Conservation (phyloP, 306 rosid genomes). For the Pyrus betulifolia region DNA sequence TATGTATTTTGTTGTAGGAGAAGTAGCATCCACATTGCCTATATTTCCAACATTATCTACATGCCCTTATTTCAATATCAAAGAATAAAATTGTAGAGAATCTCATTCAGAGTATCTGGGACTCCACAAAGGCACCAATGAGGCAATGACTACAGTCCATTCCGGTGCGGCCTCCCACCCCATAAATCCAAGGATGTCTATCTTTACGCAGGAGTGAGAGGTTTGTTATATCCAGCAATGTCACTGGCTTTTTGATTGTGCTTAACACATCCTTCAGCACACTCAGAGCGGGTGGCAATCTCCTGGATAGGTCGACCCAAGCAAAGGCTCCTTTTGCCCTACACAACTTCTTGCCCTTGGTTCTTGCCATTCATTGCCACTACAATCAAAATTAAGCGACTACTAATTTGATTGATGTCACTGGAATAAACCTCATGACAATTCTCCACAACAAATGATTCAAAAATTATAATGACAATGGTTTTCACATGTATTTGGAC, state of each 20-base stretch:
- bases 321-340: constrained; percentile 41
- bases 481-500: too few species aligned
- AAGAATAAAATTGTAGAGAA: constrained; percentile 59
- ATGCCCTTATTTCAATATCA: not conserved
- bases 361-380: constrained; percentile 73
- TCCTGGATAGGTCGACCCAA: constrained; percentile 60
- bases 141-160: constrained; percentile 44
- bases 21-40: too few species aligned
- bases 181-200: constrained; percentile 79
- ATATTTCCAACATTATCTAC: too few species aligned
- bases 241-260: constrained; percentile 50
- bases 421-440: not conserved
- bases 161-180: constrained; percentile 33
- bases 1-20: too few species aligned
- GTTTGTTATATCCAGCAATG: constrained; percentile 61
- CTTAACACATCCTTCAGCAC: constrained; percentile 51
- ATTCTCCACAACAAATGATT: not conserved
- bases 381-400: not conserved
- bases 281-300: constrained; percentile 57
- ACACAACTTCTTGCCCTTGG: constrained; percentile 57
- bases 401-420: not conserved
- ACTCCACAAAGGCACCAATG: constrained; percentile 81
- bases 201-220: constrained; percentile 77
- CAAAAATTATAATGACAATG: too few species aligned
- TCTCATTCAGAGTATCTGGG: constrained; percentile 81